A percentile compares a stretch with the other conserved stretches of the same genome.
Evolutionary conservation across 2,329 filamentous ascomycete genomes (phyloP).

Genomic region (Ophiostoma sp.): DNA sequence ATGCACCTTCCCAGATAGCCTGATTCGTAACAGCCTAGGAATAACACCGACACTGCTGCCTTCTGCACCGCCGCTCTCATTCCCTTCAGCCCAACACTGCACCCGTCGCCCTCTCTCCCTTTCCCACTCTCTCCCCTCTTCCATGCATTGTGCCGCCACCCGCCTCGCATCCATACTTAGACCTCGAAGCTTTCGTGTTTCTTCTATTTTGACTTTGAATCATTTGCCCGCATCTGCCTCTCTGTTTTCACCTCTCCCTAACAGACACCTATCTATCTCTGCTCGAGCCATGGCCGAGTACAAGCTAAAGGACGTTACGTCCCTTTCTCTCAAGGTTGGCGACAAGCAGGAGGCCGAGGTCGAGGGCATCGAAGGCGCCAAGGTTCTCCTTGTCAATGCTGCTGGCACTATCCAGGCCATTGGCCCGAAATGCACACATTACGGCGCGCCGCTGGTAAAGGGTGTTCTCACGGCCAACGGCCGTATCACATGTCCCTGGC

Average conservation of each 20-base stretch:
- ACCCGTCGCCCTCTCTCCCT: not conserved
- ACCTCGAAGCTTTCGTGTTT: constrained; percentile 14
- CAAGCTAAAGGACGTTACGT: constrained; percentile 70
- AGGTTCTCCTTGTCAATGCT: constrained; percentile 78
- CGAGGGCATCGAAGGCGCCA: constrained; percentile 78
- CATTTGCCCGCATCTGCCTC: not conserved
- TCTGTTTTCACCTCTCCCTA: not conserved
- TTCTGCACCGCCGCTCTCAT: not conserved
- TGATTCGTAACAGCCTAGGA: constrained; percentile 1
- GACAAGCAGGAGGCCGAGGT: constrained; percentile 87
- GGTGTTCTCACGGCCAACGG: constrained; percentile 79
- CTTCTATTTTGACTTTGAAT: constrained; percentile 17
- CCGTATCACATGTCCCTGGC: constrained; percentile 89
- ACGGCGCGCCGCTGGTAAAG: constrained; percentile 81
- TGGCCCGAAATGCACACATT: constrained; percentile 78
- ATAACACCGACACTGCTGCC: not conserved
- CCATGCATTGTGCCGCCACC: constrained; percentile 24
- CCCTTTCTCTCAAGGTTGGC: constrained; percentile 67
- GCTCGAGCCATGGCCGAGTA: constrained; percentile 48
- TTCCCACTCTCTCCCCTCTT: constrained; percentile 20
- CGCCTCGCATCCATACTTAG: constrained; percentile 7
- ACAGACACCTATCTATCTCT: constrained; percentile 22
- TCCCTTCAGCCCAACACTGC: not conserved
- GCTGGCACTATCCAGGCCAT: constrained; percentile 72
- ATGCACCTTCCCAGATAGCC: constrained; percentile 14